A percentile compares a stretch with the other conserved stretches of the same genome.
Conservation (phyloP, 2,329 filamentous ascomycete species). For the Alternaria burnsii region DNA sequence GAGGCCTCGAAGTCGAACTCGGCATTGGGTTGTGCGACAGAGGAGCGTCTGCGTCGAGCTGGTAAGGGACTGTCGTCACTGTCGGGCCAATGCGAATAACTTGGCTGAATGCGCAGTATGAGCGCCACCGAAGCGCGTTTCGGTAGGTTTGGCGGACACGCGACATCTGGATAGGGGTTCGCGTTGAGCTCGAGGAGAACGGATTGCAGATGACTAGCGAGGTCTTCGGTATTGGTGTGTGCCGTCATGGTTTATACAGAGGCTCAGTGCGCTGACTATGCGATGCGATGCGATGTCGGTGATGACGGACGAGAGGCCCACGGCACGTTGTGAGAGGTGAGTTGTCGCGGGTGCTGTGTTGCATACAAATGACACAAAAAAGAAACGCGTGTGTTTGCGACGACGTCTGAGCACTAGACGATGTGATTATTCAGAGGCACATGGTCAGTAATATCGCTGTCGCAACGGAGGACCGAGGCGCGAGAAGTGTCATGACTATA, state of each 20-base stretch:
- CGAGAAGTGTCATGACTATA: not conserved
- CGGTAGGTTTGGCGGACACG: conserved; percentile 59
- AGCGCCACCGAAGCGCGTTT: conserved; percentile 73
- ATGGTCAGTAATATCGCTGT: not conserved
- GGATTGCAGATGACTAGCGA: conserved; percentile 53
- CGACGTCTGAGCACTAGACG: not conserved
- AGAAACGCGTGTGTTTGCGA: conserved; percentile 1
- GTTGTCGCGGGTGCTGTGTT: not conserved
- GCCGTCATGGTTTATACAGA: conserved; percentile 26
- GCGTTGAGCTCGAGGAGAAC: conserved; percentile 55
- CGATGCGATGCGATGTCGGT: not conserved
- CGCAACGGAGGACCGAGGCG: conserved; percentile 14
- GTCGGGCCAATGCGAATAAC: conserved; percentile 63
- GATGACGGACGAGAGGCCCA: not conserved
- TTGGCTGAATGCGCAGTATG: conserved; percentile 69
- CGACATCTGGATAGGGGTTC: conserved; percentile 59
- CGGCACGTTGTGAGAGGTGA: not conserved
- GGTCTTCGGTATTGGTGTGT: conserved; percentile 32
- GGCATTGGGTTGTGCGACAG: conserved; percentile 28
- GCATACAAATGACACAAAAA: not conserved
- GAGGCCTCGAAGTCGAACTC: conserved; percentile 51
- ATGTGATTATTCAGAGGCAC: not conserved
- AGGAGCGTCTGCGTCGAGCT: conserved; percentile 37
- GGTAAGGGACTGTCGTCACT: conserved; percentile 30
- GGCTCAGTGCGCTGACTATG: not conserved